Base-by-base conservation (phyloP, 2,329 filamentous ascomycete species). In the Verticillium zaregamsianum region DNA sequence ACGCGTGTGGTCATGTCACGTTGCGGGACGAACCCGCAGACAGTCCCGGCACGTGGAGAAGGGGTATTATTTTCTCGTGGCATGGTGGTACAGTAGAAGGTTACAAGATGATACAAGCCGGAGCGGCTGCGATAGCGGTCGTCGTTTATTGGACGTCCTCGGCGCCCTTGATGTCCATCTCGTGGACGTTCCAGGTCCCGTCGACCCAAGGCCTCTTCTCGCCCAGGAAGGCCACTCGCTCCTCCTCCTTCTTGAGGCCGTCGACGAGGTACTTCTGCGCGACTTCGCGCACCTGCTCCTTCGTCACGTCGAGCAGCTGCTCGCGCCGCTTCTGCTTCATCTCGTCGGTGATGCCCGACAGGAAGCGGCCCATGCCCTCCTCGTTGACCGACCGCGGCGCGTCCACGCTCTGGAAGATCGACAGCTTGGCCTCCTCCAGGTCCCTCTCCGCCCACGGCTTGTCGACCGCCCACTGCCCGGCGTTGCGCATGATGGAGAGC, bases 401-500 rank as follows among this genome's bases (percentile, higher is more conserved):
- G 75, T 99, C 95, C 11, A 97, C 86, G 39, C 86, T 82, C 76
- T 99, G 93, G 82, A 99, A 99, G 14, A 97, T 90, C 32, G 91
- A 92, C 45, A 99, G 86, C 78, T 99, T 99, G 65, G 95, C 95
- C 74, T 99, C 95, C 71, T 98, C 94, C 2, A 99, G 81, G 72
- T 99, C 93, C 40, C 89, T 87, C 28, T 90, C 87, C 1, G 87
- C 88, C 93, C 93, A 98, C 61, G 87, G 75, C 69, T 90, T 90
- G 67, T 96, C 89, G 12, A 87, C 82, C 0, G 93, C 95, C 87
- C 93, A 97, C 28, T 83, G 80, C 1, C 94, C 95, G 1, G 92
- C 91, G 61, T 90, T 89, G 35, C 84, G 81, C 87, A 97, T 96
- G 63, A 97, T 91, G 61, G 85, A 86, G 66, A 98, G 79, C 0